These are phyloP conservation scores for Kodamaea arcana DNA, from an alignment of 1,139 yeast genomes.

Conservation along the genomic window DNA sequence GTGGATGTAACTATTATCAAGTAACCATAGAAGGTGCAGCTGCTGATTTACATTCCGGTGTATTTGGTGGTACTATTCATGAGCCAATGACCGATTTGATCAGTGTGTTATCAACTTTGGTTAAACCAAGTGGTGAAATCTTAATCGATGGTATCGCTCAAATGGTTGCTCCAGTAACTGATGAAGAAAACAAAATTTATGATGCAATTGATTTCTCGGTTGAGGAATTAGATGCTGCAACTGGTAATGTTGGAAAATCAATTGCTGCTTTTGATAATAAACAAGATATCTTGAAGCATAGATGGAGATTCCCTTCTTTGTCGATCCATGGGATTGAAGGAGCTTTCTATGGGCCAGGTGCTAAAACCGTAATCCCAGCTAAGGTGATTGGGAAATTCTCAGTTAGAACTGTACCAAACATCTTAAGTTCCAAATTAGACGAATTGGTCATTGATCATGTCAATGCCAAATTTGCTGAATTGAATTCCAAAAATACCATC, in stretches of 20 bases:
- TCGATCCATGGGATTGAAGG: slow-evolving; percentile 97
- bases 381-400: slow-evolving; percentile 92
- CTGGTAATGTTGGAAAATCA: slow-evolving; percentile 52
- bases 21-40: slow-evolving; percentile 82
- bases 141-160: slow-evolving; percentile 83
- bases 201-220: slow-evolving; percentile 83
- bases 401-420: slow-evolving; percentile 94
- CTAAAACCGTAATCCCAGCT: slow-evolving; percentile 97
- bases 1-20: slow-evolving; percentile 95
- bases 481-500: slow-evolving; percentile 73
- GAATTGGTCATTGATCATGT: slow-evolving; percentile 71
- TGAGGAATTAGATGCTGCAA: slow-evolving; percentile 79
- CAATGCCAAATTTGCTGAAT: slow-evolving; percentile 56
- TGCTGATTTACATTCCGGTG: slow-evolving; percentile 96
- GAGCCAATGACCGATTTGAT: slow-evolving; percentile 97
- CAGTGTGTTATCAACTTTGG: slow-evolving; percentile 70
- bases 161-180: slow-evolving; percentile 92
- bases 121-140: slow-evolving; percentile 76
- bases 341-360: slow-evolving; percentile 92
- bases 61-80: slow-evolving; percentile 94
- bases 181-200: slow-evolving; percentile 70
- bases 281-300: slow-evolving; percentile 86
- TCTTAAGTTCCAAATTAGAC: slow-evolving; percentile 75
- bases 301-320: slow-evolving; percentile 98
- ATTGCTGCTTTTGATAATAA: slow-evolving; percentile 76